Evolutionary conservation across 2,329 filamentous ascomycete species (phyloP).

Genomic region (Aspergillus thermomutatus): DNA sequence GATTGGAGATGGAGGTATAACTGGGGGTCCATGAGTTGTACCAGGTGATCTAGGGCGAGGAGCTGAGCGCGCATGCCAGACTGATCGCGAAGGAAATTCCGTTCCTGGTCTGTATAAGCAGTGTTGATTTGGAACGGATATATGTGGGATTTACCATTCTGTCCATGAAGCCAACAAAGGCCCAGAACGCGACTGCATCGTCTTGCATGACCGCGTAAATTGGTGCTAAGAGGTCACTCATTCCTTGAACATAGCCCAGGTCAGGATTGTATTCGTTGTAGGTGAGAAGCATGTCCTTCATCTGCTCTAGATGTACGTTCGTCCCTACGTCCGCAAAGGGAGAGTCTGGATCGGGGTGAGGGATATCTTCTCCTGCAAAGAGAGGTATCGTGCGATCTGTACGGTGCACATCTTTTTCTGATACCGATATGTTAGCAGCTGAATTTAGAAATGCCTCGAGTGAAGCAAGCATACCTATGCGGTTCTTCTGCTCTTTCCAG

Average conservation of each 20-base stretch:
- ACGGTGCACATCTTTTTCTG: constrained; percentile 97
- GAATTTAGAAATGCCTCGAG: background rate
- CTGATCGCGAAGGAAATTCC: constrained; percentile 93
- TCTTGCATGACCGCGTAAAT: constrained; percentile 98
- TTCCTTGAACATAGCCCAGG: constrained; percentile 95
- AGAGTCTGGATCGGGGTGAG: constrained; percentile 92
- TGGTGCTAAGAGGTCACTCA: constrained; percentile 93
- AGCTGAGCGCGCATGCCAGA: constrained; percentile 94
- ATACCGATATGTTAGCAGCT: constrained; percentile 34
- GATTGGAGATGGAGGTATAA: constrained; percentile 86
- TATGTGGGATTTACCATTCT: constrained; percentile 64
- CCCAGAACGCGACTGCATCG: constrained; percentile 96
- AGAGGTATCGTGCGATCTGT: constrained; percentile 94
- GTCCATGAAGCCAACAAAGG: constrained; percentile 92
- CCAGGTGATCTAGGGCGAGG: constrained; percentile 84
- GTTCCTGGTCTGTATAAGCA: constrained; percentile 52
- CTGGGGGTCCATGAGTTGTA: constrained; percentile 94
- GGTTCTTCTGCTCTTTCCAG: constrained; percentile 90
- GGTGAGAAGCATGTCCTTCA: constrained; percentile 98
- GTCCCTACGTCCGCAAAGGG: constrained; percentile 91
- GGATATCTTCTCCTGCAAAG: constrained; percentile 92
- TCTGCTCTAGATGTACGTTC: constrained; percentile 95
- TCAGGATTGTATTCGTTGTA: constrained; percentile 98
- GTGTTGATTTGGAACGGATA: constrained; percentile 3
- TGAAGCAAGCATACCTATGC: constrained; percentile 69